Evolutionary conservation across 192 early-diverging fungal genomes (phyloP).

Genomic region (Coemansia sp.): DNA sequence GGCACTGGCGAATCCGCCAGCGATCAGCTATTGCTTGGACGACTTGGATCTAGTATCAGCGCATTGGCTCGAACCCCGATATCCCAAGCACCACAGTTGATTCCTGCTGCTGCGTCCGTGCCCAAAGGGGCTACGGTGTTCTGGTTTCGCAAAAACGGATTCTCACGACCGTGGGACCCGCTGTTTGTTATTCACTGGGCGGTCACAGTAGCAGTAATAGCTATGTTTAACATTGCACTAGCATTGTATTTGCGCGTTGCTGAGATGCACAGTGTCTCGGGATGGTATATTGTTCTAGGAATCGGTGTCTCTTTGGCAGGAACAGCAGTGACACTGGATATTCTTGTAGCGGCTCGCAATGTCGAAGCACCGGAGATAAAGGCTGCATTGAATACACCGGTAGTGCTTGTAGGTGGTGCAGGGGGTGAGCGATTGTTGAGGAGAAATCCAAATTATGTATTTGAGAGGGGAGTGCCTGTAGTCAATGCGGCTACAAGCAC

Average conservation of each 20-base stretch:
- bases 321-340: slow-evolving; percentile 20
- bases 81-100: slow-evolving; percentile 13
- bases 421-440: background rate
- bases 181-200: slow-evolving; percentile 48
- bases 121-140: slow-evolving; percentile 34
- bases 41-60: slow-evolving; percentile 1
- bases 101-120: slow-evolving; percentile 34
- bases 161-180: slow-evolving; percentile 50
- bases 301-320: slow-evolving; percentile 13
- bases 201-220: slow-evolving; percentile 15
- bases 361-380: slow-evolving; percentile 35
- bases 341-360: slow-evolving; percentile 18
- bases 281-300: slow-evolving; percentile 23
- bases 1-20: background rate
- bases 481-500: slow-evolving; percentile 24
- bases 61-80: slow-evolving; percentile 4
- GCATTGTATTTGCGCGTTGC: slow-evolving; percentile 30
- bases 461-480: slow-evolving; percentile 43
- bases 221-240: slow-evolving; percentile 12
- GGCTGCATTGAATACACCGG: background rate
- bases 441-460: slow-evolving; percentile 37
- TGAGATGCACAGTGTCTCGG: background rate
- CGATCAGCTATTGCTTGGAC: slow-evolving; percentile 1
- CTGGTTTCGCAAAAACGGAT: slow-evolving; percentile 50
- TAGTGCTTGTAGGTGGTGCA: background rate